Base-by-base conservation (phyloP, 2,329 filamentous ascomycete genomes). In the Ophiostoma tasmaniense region DNA sequence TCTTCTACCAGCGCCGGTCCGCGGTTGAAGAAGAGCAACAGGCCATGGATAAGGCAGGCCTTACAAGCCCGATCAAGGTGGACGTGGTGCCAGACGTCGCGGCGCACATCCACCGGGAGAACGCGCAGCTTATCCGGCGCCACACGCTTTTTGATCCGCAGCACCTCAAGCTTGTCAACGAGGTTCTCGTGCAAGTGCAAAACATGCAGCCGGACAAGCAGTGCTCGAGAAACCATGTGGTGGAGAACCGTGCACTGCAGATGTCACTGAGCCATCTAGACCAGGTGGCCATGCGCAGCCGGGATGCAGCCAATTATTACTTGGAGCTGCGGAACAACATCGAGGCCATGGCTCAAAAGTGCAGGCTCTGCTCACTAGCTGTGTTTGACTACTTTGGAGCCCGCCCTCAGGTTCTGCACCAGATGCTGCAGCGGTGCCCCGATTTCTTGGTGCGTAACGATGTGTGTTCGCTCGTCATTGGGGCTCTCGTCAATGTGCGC, bases 1-100 rank as follows among this genome's bases (percentile, higher is more conserved):
- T 99, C 10, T 98, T 99, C 78, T 99, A 99, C 77, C 91, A 97
- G 77, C 88, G 95, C 66, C 86, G 88, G 3, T 89, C 89, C 0
- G 86, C 87, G 4, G 82, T 93, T 69, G 80, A 82, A 22, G 77
- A 78, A 20, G 84, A 86, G 70, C 83, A 86, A 73, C 78, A 82
- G 35, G 74, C 77, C 1, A 79, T 87, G 73, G 76, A 71, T 76
- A 20, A 64, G 61, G 33, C 30, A 1, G 61, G 61, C 33, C 20
- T 64, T 10, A 28, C 61, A 2, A 25, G 61, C n/a, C 64, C 82
- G 5, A 73, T 84, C n/a, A 81, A 80, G 39, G 79, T 84, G 20
- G 72, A 78, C 1, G 75, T 88, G 13, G 79, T 82, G 0, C 73
- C 74, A 0, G 79, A 79, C 35, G 75, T 87, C 65, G 79, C 83